Percentiles rank a stretch among this genome's conserved stretches.
Conservation (phyloP, 2,329 filamentous ascomycete species). For the Cucurbitaria berberidis region DNA sequence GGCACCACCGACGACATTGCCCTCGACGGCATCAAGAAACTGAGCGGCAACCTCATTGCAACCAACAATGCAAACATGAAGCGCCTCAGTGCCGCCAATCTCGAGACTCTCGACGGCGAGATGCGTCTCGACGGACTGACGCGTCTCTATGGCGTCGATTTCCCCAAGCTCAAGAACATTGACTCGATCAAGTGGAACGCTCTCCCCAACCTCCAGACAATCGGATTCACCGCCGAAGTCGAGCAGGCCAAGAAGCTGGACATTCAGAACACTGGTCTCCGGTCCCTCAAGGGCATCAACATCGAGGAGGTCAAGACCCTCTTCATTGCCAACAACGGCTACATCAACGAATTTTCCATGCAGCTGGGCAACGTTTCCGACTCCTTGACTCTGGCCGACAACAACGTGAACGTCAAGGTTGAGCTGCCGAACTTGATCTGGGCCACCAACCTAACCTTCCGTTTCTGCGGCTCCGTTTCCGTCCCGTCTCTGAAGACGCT, state of each 20-base stretch:
- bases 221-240: slow-evolving; percentile 69
- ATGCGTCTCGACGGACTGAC: slow-evolving; percentile 75
- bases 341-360: slow-evolving; percentile 77
- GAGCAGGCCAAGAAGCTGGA: slow-evolving; percentile 70
- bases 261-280: slow-evolving; percentile 87
- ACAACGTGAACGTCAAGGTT: slow-evolving; percentile 74
- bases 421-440: slow-evolving; percentile 78
- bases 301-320: slow-evolving; percentile 74
- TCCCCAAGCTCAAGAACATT: slow-evolving; percentile 70
- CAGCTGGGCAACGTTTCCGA: slow-evolving; percentile 77
- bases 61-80: slow-evolving; percentile 66
- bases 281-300: slow-evolving; percentile 79
- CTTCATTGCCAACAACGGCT: slow-evolving; percentile 83
- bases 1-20: slow-evolving; percentile 63
- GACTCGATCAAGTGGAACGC: slow-evolving; percentile 73
- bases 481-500: slow-evolving; percentile 75
- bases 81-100: slow-evolving; percentile 64
- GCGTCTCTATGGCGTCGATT: slow-evolving; percentile 69
- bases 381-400: slow-evolving; percentile 76
- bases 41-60: slow-evolving; percentile 63
- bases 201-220: slow-evolving; percentile 67
- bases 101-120: slow-evolving; percentile 70
- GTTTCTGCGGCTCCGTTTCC: slow-evolving; percentile 76
- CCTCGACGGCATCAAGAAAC: slow-evolving; percentile 66
- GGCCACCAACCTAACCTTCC: slow-evolving; percentile 81